phyloP scores from a whole-genome alignment of 2,329 filamentous ascomycete genomes.

The Colletotrichum sp. region DNA sequence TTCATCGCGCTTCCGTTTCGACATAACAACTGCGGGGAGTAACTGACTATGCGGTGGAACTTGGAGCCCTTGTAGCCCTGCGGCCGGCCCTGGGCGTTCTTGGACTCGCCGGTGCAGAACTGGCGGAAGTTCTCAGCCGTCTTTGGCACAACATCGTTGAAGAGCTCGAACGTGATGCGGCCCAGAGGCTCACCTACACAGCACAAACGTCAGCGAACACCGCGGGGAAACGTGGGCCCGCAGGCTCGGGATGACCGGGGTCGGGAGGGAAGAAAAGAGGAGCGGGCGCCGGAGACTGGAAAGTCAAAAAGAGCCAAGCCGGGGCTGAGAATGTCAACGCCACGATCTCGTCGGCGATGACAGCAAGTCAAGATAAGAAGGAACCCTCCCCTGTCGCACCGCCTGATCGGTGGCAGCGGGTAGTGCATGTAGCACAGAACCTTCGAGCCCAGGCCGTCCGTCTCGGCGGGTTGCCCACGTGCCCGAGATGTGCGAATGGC shows the following conservation, averaged over 20 bases:
- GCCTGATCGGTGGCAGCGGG: neutral
- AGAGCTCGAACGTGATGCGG: conserved; percentile 89
- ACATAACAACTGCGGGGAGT: neutral
- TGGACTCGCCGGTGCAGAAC: conserved; percentile 94
- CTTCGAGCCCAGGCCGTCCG: neutral
- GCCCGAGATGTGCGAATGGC: neutral
- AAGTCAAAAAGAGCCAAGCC: neutral
- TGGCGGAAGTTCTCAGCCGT: conserved; percentile 97
- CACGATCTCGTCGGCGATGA: neutral
- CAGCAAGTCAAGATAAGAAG: neutral
- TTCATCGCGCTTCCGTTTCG: neutral
- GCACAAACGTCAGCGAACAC: neutral
- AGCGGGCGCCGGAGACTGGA: neutral
- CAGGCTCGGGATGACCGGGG: neutral
- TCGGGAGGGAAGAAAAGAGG: neutral
- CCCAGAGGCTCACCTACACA: conserved; percentile 79
- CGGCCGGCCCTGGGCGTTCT: conserved; percentile 75
- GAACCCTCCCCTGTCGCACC: neutral
- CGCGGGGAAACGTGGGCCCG: neutral
- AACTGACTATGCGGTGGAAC: conserved; percentile 86
- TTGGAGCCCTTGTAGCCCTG: conserved; percentile 95
- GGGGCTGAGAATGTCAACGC: neutral
- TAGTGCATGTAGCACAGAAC: neutral
- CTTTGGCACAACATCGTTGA: conserved; percentile 80
- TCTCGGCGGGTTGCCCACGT: neutral